phyloP scores from a whole-genome alignment of 148 eudicot species.

The Diospyros lotus region DNA sequence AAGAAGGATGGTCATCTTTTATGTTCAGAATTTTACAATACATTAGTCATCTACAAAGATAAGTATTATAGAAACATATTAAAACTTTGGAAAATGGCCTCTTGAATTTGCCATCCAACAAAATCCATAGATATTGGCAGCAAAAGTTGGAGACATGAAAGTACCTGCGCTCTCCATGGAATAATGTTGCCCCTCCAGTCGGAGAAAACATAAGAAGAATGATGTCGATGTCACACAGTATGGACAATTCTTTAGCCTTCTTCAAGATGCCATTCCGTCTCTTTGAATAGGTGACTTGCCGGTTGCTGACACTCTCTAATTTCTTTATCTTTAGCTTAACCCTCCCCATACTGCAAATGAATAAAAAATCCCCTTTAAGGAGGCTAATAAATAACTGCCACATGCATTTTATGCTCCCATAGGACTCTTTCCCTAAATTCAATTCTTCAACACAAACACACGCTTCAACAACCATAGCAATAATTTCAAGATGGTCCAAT shows the following conservation, averaged over 20 bases:
- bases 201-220: conserved; percentile 75
- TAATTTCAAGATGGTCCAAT: conserved; percentile 4
- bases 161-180: conserved; percentile 74
- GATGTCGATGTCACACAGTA: conserved; percentile 71
- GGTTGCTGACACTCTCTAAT: conserved; percentile 60
- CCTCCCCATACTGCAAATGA: conserved; percentile 64
- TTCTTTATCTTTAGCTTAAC: conserved; percentile 76
- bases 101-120: neutral
- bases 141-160: neutral
- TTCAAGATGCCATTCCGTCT: conserved; percentile 65
- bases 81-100: neutral
- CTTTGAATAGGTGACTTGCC: conserved; percentile 74
- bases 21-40: neutral
- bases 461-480: neutral
- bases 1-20: neutral
- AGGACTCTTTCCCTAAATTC: neutral
- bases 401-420: neutral
- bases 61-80: neutral
- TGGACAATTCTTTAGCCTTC: conserved; percentile 68
- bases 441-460: neutral
- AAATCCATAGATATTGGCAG: neutral
- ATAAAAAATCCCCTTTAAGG: conserved; percentile 10
- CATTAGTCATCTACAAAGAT: neutral
- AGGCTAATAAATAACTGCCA: conserved; percentile 5
- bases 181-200: conserved; percentile 65